A percentile compares a stretch with the other conserved stretches of the same genome.
Evolutionary conservation across 805 yeast species (phyloP).

Genomic region (Blastobotrys terrestris): DNA sequence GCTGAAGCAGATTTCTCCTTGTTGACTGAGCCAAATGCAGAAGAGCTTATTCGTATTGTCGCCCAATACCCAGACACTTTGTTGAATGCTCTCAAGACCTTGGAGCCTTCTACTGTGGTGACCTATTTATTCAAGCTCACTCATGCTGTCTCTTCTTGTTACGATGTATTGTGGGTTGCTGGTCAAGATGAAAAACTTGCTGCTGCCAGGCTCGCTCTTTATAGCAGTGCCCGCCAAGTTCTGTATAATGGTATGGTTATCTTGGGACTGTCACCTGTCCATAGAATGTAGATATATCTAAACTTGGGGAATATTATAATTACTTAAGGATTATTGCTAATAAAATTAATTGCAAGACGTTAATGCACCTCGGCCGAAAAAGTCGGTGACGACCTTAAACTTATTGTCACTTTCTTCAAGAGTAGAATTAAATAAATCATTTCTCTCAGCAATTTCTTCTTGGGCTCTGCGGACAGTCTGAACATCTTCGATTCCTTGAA

Average conservation of each 20-base stretch:
- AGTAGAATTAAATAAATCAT: constrained; percentile 55
- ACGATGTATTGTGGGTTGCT: constrained; percentile 93
- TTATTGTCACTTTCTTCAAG: constrained; percentile 50
- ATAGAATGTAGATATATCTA: constrained; percentile 70
- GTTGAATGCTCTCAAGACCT: constrained; percentile 72
- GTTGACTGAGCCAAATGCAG: constrained; percentile 66
- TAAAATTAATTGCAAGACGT: constrained; percentile 4
- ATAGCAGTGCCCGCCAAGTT: constrained; percentile 83
- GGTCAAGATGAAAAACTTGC: constrained; percentile 89
- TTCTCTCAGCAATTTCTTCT: constrained; percentile 52
- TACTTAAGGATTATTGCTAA: too few species aligned
- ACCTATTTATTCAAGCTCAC: constrained; percentile 89
- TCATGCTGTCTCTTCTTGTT: constrained; percentile 93
- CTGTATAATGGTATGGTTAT: constrained; percentile 82
- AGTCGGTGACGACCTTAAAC: constrained; percentile 71
- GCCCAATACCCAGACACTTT: constrained; percentile 90
- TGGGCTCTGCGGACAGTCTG: constrained; percentile 54
- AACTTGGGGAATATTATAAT: not conserved
- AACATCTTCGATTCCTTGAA: constrained; percentile 63
- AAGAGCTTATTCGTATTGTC: constrained; percentile 63
- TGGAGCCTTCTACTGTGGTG: constrained; percentile 90
- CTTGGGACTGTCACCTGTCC: constrained; percentile 95
- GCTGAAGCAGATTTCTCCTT: constrained; percentile 47
- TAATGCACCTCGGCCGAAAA: constrained; percentile 75
- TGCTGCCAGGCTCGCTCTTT: constrained; percentile 84